Base-by-base conservation (phyloP, 495 filamentous ascomycete species). In the Aspergillus bertholletiae region DNA sequence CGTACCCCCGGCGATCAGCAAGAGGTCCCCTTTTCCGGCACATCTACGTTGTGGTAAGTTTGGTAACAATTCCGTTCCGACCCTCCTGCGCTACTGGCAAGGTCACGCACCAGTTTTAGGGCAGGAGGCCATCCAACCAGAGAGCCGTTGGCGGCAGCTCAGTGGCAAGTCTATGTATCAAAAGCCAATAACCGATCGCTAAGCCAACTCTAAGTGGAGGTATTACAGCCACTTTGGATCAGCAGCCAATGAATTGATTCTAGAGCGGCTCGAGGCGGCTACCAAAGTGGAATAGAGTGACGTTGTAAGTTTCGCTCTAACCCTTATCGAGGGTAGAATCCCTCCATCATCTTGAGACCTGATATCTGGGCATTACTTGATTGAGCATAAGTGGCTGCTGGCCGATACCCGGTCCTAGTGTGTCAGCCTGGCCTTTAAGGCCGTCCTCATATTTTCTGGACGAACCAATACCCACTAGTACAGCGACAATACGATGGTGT, bases 71-170 rank as follows among this genome's bases (percentile, higher is more conserved):
- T 52, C 57, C 44, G 52, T 51, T 43, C 52, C 45, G 51, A 46
- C 43, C 11, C 51, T 59, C 39, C 54, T 39, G 54, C 60, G 52
- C 60, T 62, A 63, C 54, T 46, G 58, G 44, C 18, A 43, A 43
- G 64, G 66, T 70, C 68, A 74, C 64, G 67, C 68, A 67, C 67
- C 67, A 71, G 58, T 44, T 60, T 54, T 56, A 56, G 48, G 53
- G 58, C 51, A 55, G 47, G 12, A 49, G 23, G 8, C 17, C 30
- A 51, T 44, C 57, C 59, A 66, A 63, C 55, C 59, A 62, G 59
- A 57, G 30, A 43, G 37, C 40, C 40, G 47, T 47, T 48, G 49
- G 47, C 53, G 54, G 56, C 56, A 57, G 35, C 55, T 56, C 46
- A 55, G 66, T 72, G 62, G 63, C 70, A 56, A 73, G 30, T 46